phyloP scores from a whole-genome alignment of 805 yeast species.

The Starmerella bombi region DNA sequence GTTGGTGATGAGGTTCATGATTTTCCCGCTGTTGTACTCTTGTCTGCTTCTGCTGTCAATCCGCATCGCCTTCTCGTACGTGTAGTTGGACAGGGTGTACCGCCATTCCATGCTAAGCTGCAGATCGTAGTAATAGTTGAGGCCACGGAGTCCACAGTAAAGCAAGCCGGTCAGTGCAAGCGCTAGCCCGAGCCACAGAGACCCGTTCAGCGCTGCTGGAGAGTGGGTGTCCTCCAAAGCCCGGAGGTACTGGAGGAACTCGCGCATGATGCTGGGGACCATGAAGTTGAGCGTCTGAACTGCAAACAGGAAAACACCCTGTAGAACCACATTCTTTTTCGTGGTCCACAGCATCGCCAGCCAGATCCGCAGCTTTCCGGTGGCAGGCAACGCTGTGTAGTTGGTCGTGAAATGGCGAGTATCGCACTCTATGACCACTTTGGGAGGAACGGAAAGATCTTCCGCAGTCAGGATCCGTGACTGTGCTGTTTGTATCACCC shows the following conservation, averaged over 20 bases:
- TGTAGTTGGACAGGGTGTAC: neutral
- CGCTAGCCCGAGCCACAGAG: neutral
- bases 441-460: neutral
- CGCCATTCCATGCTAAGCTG: neutral
- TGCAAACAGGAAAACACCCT: neutral
- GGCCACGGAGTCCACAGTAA: neutral
- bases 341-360: neutral
- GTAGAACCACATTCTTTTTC: neutral
- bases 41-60: constrained; percentile 50
- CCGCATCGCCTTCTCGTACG: constrained; percentile 58
- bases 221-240: neutral
- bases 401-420: neutral
- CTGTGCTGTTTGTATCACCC: neutral
- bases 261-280: constrained; percentile 1
- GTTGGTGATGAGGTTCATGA: constrained; percentile 72
- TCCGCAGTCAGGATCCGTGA: neutral
- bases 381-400: neutral
- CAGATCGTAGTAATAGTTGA: neutral
- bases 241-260: neutral
- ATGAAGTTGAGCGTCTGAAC: neutral
- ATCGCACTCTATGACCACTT: neutral
- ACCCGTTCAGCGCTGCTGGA: neutral
- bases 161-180: neutral
- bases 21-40: constrained; percentile 69
- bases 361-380: neutral